phyloP scores from a whole-genome alignment of 2,329 filamentous ascomycete species.

The Cytospora leucostoma region DNA sequence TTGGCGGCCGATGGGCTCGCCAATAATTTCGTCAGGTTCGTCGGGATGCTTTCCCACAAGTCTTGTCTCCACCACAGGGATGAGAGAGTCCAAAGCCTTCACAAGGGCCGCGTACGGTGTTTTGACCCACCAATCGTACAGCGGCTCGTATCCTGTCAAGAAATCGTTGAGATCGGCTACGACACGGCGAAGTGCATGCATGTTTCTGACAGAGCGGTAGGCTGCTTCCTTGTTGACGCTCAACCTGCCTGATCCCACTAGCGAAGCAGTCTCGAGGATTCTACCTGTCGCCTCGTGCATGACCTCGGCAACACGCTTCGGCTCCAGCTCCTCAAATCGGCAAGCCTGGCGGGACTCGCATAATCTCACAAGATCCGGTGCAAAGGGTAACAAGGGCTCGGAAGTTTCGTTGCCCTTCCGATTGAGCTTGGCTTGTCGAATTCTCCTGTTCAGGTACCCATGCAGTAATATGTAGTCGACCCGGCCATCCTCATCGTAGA shows the following conservation, averaged over 20 bases:
- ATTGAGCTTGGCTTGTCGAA: constrained; percentile 44
- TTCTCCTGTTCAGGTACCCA: constrained; percentile 45
- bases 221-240: constrained; percentile 46
- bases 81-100: constrained; percentile 39
- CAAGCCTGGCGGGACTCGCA: constrained; percentile 51
- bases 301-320: constrained; percentile 44
- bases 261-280: constrained; percentile 37
- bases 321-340: constrained; percentile 40
- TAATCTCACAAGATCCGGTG: constrained; percentile 43
- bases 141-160: constrained; percentile 56
- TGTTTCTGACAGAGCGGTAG: constrained; percentile 47
- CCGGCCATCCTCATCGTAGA: constrained; percentile 45
- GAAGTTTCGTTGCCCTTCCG: constrained; percentile 40
- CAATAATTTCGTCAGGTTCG: constrained; percentile 54
- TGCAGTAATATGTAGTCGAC: constrained; percentile 53
- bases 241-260: constrained; percentile 40
- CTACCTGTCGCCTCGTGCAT: constrained; percentile 41
- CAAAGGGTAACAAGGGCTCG: constrained; percentile 48
- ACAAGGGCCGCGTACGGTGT: constrained; percentile 46
- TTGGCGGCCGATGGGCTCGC: constrained; percentile 56
- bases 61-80: constrained; percentile 41
- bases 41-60: constrained; percentile 48
- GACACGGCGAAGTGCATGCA: constrained; percentile 43
- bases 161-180: constrained; percentile 52
- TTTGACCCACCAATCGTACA: constrained; percentile 59